Evolutionary conservation across 371 early-diverging fungal species (phyloP).

Genomic region (Rhizopus arrhizus): DNA sequence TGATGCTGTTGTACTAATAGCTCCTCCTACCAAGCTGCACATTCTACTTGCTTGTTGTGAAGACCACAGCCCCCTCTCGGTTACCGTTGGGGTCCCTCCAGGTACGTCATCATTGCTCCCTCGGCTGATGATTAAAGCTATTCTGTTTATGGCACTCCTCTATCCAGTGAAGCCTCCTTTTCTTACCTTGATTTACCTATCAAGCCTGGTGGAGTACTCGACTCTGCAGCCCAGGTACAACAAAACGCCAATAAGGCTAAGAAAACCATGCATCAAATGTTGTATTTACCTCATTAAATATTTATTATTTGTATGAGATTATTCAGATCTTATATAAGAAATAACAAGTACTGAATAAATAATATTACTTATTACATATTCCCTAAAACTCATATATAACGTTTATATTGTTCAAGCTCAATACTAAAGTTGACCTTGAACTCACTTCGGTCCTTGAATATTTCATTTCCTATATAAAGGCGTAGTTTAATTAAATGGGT

Average conservation of each 20-base stretch:
- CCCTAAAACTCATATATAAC: too few relatives aligned
- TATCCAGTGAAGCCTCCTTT: background rate
- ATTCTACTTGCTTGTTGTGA: background rate
- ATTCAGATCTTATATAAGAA: too few relatives aligned
- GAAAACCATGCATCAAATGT: background rate
- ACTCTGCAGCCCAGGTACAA: background rate
- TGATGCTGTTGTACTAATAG: constrained; percentile 16
- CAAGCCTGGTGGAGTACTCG: background rate
- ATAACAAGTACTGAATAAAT: too few relatives aligned
- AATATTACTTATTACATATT: too few relatives aligned
- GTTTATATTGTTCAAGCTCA: too few relatives aligned
- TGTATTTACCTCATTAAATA: too few relatives aligned
- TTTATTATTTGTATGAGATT: too few relatives aligned
- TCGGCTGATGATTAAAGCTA: background rate
- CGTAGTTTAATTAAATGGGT: too few relatives aligned
- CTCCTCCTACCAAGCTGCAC: background rate
- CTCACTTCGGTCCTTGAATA: too few relatives aligned
- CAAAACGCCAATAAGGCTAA: background rate
- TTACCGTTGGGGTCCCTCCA: too few relatives aligned
- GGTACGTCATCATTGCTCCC: constrained; percentile 15
- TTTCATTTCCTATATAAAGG: too few relatives aligned
- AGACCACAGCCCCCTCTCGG: constrained; percentile 17
- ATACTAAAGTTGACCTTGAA: too few relatives aligned
- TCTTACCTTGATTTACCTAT: constrained; percentile 5
- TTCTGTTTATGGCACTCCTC: background rate